Conservation (phyloP, 352 stramenopile species). For the Phytophthora uliginosa region DNA sequence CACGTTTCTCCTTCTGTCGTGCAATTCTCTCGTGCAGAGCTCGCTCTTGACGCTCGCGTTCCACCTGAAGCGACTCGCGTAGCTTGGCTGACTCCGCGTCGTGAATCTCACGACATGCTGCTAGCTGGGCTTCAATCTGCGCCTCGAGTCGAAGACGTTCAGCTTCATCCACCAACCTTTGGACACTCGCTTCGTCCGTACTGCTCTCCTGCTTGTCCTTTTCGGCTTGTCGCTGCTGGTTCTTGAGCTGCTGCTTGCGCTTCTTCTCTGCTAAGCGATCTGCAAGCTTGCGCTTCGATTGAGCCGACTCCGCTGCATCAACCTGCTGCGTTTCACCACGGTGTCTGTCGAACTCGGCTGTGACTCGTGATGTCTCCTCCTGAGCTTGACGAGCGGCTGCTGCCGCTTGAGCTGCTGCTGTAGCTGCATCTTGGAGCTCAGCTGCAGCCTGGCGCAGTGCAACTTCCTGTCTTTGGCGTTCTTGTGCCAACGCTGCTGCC, state of each 20-base stretch:
- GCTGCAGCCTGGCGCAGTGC: constrained; percentile 46
- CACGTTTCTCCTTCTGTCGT: constrained; percentile 54
- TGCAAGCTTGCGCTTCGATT: constrained; percentile 76
- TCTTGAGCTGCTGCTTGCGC: constrained; percentile 28
- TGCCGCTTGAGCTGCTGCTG: constrained; percentile 49
- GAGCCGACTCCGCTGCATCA: constrained; percentile 45
- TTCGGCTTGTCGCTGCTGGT: constrained; percentile 13
- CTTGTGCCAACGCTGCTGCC: constrained; percentile 42
- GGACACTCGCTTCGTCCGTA: background rate
- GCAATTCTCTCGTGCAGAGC: constrained; percentile 66
- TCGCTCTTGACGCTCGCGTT: constrained; percentile 63
- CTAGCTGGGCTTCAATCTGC: constrained; percentile 40
- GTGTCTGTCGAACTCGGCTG: constrained; percentile 66
- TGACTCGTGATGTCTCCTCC: constrained; percentile 64
- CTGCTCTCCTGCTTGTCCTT: background rate
- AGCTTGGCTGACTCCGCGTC: constrained; percentile 40
- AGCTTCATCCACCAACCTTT: constrained; percentile 27
- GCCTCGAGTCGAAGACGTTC: constrained; percentile 33
- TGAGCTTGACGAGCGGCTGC: constrained; percentile 54
- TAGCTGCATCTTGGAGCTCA: constrained; percentile 40
- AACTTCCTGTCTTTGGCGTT: constrained; percentile 51
- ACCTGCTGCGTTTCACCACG: constrained; percentile 52
- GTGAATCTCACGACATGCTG: constrained; percentile 38
- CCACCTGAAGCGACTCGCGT: constrained; percentile 36
- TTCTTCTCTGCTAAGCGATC: constrained; percentile 76